phyloP scores from a whole-genome alignment of 192 early-diverging fungal genomes.

The Backusella circina region DNA sequence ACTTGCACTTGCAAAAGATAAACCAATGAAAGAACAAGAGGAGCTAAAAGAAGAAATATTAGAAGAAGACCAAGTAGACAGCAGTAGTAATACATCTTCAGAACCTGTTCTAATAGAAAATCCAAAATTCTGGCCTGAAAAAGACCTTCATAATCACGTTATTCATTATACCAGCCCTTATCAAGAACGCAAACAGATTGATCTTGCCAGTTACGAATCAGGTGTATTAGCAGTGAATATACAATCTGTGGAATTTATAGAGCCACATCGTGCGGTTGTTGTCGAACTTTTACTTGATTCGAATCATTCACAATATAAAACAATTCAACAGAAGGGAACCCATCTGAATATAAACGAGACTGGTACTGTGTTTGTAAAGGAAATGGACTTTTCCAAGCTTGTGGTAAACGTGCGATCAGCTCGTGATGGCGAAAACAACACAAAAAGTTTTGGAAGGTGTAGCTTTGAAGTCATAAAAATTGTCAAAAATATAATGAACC shows the following conservation, averaged over 20 bases:
- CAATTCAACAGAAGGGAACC: constrained; percentile 28
- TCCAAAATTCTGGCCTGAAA: constrained; percentile 11
- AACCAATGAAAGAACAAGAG: background rate
- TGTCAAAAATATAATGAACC: background rate
- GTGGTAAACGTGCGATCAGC: constrained; percentile 35
- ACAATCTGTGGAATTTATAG: constrained; percentile 33
- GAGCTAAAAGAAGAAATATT: background rate
- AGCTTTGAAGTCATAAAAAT: background rate
- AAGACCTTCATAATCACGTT: constrained; percentile 28
- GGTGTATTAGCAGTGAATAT: constrained; percentile 54
- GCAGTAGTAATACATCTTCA: constrained; percentile 11
- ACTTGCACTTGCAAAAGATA: constrained; percentile 18
- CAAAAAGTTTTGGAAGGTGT: background rate
- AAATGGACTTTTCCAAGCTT: constrained; percentile 50
- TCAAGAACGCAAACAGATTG: constrained; percentile 19
- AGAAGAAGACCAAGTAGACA: background rate
- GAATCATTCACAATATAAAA: constrained; percentile 38
- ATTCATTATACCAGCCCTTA: constrained; percentile 18
- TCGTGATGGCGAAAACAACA: constrained; percentile 33
- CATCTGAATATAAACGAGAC: constrained; percentile 34
- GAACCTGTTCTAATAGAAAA: background rate
- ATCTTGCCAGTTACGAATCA: constrained; percentile 34
- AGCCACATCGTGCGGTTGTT: constrained; percentile 15
- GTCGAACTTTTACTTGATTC: constrained; percentile 47
- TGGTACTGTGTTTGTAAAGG: constrained; percentile 51